Percentiles rank a stretch among this genome's conserved stretches.
These are phyloP conservation scores for Aspergillus ustus DNA, from an alignment of 2,329 filamentous ascomycete species.

Conservation along the genomic window DNA sequence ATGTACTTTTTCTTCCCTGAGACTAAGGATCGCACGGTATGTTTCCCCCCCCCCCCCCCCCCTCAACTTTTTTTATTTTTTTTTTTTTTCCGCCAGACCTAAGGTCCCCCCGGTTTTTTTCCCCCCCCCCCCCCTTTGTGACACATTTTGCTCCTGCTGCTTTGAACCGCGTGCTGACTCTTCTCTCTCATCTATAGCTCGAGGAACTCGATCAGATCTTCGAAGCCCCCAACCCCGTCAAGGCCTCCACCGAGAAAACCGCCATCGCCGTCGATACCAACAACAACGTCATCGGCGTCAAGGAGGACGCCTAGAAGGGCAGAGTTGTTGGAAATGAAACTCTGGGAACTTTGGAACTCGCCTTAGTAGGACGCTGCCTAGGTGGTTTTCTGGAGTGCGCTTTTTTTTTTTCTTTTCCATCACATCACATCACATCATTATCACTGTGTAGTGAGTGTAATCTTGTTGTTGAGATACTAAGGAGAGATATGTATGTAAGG, in stretches of 20 bases:
- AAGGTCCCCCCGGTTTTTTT: slow-evolving; percentile 37
- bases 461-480: too few species aligned
- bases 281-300: not conserved
- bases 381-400: too few species aligned
- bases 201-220: slow-evolving; percentile 59
- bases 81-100: slow-evolving; percentile 55
- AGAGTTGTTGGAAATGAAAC: too few species aligned
- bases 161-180: not conserved
- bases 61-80: too few species aligned
- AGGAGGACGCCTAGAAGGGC: not conserved
- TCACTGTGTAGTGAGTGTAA: too few species aligned
- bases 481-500: too few species aligned
- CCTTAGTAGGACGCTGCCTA: too few species aligned
- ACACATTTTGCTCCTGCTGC: too few species aligned
- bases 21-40: slow-evolving; percentile 45
- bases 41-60: not conserved
- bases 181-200: slow-evolving; percentile 30
- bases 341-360: too few species aligned
- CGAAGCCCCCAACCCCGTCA: slow-evolving; percentile 28
- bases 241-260: not conserved
- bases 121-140: too few species aligned
- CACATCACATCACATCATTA: too few species aligned
- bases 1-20: slow-evolving; percentile 56
- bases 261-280: not conserved
- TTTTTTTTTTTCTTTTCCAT: too few species aligned